phyloP scores from a whole-genome alignment of 352 stramenopile genomes.

The Phytophthora capsici region DNA sequence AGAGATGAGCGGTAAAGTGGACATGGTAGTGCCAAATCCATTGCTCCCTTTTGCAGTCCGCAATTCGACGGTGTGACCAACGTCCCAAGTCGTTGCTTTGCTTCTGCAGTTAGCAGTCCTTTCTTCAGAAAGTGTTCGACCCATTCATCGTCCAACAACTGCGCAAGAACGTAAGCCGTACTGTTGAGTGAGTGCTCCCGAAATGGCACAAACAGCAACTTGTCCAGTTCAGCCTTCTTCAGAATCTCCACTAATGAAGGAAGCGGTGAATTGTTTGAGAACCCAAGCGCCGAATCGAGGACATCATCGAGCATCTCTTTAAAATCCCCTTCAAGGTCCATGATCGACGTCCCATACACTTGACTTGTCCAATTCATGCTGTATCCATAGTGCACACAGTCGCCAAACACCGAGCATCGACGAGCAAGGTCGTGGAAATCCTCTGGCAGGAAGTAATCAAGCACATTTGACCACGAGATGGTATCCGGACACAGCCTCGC shows the following conservation, averaged over 20 bases:
- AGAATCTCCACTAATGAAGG: background rate
- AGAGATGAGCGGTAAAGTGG: slow-evolving; percentile 20
- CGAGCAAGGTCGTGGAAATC: slow-evolving; percentile 42
- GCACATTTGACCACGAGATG: slow-evolving; percentile 35
- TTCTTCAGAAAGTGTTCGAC: slow-evolving; percentile 29
- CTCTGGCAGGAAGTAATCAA: slow-evolving; percentile 27
- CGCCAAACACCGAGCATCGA: slow-evolving; percentile 18
- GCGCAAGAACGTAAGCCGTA: slow-evolving; percentile 21
- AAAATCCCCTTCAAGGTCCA: slow-evolving; percentile 9
- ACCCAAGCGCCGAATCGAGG: slow-evolving; percentile 19
- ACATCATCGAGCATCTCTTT: slow-evolving; percentile 4
- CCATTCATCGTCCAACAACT: slow-evolving; percentile 20
- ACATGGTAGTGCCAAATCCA: slow-evolving; percentile 10
- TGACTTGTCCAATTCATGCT: slow-evolving; percentile 37
- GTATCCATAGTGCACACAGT: slow-evolving; percentile 37
- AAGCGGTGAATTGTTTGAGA: background rate
- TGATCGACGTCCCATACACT: slow-evolving; percentile 24
- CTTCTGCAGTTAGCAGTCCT: background rate
- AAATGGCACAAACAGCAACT: slow-evolving; percentile 25
- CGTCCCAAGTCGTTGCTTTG: background rate
- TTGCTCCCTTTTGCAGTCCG: slow-evolving; percentile 23
- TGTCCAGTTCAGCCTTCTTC: slow-evolving; percentile 18
- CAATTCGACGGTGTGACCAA: slow-evolving; percentile 14
- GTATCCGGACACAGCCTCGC: slow-evolving; percentile 21
- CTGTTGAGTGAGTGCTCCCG: slow-evolving; percentile 17